Percentiles rank a stretch among this genome's conserved stretches.
These are phyloP conservation scores for Beta macrorhiza DNA, from an alignment of 179 eudicot genomes.

Conservation along the genomic window DNA sequence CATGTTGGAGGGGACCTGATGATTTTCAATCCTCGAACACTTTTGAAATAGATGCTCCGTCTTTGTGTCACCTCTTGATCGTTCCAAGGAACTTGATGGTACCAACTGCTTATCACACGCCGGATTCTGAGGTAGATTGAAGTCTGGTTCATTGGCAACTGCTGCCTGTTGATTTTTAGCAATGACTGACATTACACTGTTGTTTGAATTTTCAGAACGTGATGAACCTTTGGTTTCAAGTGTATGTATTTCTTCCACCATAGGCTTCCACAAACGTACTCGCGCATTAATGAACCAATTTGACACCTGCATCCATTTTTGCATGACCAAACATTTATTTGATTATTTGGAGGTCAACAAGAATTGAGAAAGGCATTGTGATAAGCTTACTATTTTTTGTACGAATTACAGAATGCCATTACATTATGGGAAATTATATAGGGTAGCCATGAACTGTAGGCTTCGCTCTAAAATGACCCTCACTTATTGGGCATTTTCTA, in stretches of 20 bases:
- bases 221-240: slow-evolving; percentile 36
- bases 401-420: too few species aligned
- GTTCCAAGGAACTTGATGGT: slow-evolving; percentile 27
- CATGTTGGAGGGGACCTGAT: slow-evolving; percentile 17
- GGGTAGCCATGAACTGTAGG: too few species aligned
- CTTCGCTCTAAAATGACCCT: too few species aligned
- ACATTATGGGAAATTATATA: too few species aligned
- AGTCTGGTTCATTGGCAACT: slow-evolving; percentile 14
- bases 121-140: slow-evolving; percentile 13
- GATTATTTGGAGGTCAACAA: too few species aligned
- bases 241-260: slow-evolving; percentile 73
- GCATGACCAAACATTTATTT: neutral
- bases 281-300: slow-evolving; percentile 49
- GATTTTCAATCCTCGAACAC: slow-evolving; percentile 19
- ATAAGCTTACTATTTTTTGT: too few species aligned
- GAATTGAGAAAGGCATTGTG: too few species aligned
- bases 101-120: slow-evolving; percentile 24
- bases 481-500: too few species aligned
- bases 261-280: slow-evolving; percentile 75
- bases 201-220: slow-evolving; percentile 20
- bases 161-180: slow-evolving; percentile 2
- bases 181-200: neutral
- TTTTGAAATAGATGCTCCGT: slow-evolving; percentile 25
- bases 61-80: slow-evolving; percentile 13
- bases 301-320: slow-evolving; percentile 22